Conservation (phyloP, 768 basidiomycete species). For the Multifurca ochricompacta region DNA sequence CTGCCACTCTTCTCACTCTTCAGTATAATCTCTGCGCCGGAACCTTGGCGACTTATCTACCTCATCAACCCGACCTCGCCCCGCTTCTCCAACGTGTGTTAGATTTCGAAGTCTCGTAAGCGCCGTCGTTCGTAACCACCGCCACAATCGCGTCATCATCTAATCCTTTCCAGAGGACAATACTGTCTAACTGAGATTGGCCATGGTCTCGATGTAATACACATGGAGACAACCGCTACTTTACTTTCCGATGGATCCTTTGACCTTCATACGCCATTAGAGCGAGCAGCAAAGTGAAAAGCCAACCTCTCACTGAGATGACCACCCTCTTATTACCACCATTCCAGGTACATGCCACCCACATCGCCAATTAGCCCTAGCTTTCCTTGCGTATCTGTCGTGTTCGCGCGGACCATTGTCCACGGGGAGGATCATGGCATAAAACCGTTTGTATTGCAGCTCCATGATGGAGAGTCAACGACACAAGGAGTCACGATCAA, state of each 20-base stretch:
- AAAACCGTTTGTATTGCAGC: constrained; percentile 32
- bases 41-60: constrained; percentile 27
- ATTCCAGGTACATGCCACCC: too few relatives aligned
- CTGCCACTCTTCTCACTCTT: constrained; percentile 29
- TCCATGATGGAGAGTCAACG: constrained; percentile 35
- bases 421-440: too few relatives aligned
- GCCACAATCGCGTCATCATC: not conserved
- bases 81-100: constrained; percentile 26
- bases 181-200: constrained; percentile 38
- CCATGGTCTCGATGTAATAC: constrained; percentile 40
- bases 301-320: not conserved
- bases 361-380: constrained; percentile 27
- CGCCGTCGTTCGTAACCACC: constrained; percentile 15
- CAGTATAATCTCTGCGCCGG: constrained; percentile 33
- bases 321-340: constrained; percentile 21
- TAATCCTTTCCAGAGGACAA: constrained; percentile 27
- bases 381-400: too few relatives aligned
- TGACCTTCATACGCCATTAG: constrained; percentile 32
- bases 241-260: constrained; percentile 31
- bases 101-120: constrained; percentile 25
- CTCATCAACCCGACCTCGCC: constrained; percentile 21
- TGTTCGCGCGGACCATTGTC: too few relatives aligned
- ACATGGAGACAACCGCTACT: constrained; percentile 36
- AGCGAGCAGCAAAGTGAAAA: constrained; percentile 34
- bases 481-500: constrained; percentile 28